Evolutionary conservation across 1,284 basidiomycete species (phyloP), one percentile per base, ranked within the genome.

Genomic region (Laetiporus sulphureus): DNA sequence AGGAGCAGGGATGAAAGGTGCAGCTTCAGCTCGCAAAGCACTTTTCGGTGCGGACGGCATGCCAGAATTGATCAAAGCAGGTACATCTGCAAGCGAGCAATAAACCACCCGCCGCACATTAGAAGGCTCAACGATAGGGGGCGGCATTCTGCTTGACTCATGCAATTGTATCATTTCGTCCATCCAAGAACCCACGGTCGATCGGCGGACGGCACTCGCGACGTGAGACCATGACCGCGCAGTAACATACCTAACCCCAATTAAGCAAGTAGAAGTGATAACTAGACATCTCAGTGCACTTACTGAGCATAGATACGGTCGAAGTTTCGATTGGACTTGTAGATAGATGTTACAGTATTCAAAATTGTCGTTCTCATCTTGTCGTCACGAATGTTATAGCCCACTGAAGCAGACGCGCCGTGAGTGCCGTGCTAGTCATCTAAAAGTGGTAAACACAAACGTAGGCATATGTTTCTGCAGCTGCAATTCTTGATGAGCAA

Each of bases 161-260:
- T 44, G 49, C 1, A 73, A 44, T 27, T 66, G 59, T 2, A 73
- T 53, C 52, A 73, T 55, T 41, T 68, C 66, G 38, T 75, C 71
- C 24, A 64, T 46, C 0, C 57, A 31, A 0, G 62, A 56, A 2
- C 42, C 45, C 2, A 36, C 27, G 0, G 55, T 52, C 1, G 64
- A 63, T 4, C 44, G 42, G 11, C 24, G 12, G 1, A 71, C 43
- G 2, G 62, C 58, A 13, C 46, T 40, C 0, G 57, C 55, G 21
- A 73, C 41, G 5, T 56, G 46, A 0, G 49, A 40, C 72, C 72
- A 75, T 24, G 30, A 27, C 3, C 45, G 44, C 1, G 65, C 62
- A 16, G 38, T 46, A 0, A 66, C 55, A 36, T 67, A 75, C 7
- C 72, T 73, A 25, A 3, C n/a, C n/a, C n/a, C n/a, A n/a, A n/a